Conservation (phyloP, 805 yeast genomes). For the Cyberlindnera sargentensis region DNA sequence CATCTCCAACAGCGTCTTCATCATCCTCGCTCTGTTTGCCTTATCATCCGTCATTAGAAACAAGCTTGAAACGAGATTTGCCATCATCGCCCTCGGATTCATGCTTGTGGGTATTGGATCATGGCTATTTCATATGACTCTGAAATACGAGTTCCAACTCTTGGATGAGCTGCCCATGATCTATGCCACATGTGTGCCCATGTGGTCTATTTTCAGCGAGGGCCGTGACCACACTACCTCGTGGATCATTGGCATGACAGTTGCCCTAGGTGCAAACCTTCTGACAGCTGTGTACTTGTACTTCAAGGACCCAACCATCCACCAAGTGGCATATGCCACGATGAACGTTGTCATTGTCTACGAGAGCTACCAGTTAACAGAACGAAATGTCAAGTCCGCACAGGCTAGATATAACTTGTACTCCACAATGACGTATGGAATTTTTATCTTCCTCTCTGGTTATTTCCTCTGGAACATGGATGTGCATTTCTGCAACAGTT, state of each 20-base stretch:
- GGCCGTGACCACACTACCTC: conserved; percentile 35
- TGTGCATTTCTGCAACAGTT: conserved; percentile 62
- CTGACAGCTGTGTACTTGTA: conserved; percentile 69
- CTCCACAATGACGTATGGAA: conserved; percentile 51
- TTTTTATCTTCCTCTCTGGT: conserved; percentile 60
- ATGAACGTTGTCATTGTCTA: conserved; percentile 68
- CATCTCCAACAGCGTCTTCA: conserved; percentile 58
- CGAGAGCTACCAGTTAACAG: conserved; percentile 48
- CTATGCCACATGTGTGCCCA: conserved; percentile 93
- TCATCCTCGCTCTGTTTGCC: conserved; percentile 54
- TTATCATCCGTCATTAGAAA: conserved; percentile 54
- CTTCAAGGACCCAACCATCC: conserved; percentile 78
- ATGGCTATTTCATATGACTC: conserved; percentile 96
- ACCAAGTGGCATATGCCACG: conserved; percentile 77
- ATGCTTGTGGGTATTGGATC: conserved; percentile 87
- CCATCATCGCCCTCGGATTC: conserved; percentile 71
- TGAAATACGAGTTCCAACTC: conserved; percentile 80
- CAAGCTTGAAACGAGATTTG: conserved; percentile 61
- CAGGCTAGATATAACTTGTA: conserved; percentile 42
- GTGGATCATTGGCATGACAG: conserved; percentile 37
- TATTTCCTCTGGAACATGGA: conserved; percentile 87
- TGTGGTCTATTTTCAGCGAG: conserved; percentile 74
- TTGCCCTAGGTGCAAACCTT: conserved; percentile 45
- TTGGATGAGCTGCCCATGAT: conserved; percentile 97
- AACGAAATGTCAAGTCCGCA: conserved; percentile 43